Base-by-base conservation (phyloP, 2,329 filamentous ascomycete species). In the Colletotrichum lentis region DNA sequence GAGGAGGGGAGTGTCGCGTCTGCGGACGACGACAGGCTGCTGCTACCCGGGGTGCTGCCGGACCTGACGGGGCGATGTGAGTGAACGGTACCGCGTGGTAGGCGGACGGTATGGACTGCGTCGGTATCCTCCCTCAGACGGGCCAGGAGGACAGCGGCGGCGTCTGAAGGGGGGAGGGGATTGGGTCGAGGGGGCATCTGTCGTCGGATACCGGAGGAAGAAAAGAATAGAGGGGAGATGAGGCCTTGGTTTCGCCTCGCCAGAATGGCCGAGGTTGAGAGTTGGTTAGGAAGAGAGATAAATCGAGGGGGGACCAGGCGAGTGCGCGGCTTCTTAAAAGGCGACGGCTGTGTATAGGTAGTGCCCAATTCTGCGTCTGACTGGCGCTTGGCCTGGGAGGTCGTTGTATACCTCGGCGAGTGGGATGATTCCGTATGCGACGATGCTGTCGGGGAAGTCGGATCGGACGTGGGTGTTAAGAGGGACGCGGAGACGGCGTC, bases 51-150 rank as follows among this genome's bases (percentile, higher is more conserved):
- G 1, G 83, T 85, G 70, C 84, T 85, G 47, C 81, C 80, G 5
- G 84, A 83, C 41, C 81, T 80, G 11, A 79, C 77, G 2, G 84
- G 81, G 59, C 80, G 85, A 6, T 41, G 50, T 8, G 81, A 75
- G 69, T 77, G 82, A 62, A 88, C 79, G 62, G 80, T 86, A 47
- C 85, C 85, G 64, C 84, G 80, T 12, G 86, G 84, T 53, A 88
- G 78, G 73, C 84, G 86, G 59, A 86, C 80, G 61, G 84, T 88
- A 22, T 83, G 87, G 35, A 88, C 80, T 3, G 73, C 66, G 44
- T 82, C 83, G 18, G 77, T 72, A n/a, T 82, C 77, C 52, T 86
- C 82, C 43, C 78, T 78, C 64, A 81, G 77, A 59, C 78, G 80
- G 63, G 79, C 78, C 71, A 86, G 78, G 79, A 87, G 85, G 60